These are phyloP conservation scores for Tylopilus cervinicoccineus DNA, from an alignment of 768 basidiomycete species.

Conservation along the genomic window DNA sequence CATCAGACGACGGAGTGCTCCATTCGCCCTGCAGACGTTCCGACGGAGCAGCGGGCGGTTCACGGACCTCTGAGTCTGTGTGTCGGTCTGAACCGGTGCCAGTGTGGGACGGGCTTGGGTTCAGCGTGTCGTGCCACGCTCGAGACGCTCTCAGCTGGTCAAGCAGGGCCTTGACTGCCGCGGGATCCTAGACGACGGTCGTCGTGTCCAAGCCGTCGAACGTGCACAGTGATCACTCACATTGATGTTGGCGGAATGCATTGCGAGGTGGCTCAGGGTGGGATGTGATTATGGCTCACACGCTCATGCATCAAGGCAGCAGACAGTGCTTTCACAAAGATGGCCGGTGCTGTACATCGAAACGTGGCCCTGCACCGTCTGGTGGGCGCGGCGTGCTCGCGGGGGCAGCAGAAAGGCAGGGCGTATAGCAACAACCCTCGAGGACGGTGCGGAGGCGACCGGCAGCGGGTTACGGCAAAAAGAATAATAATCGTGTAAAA, in stretches of 20 bases:
- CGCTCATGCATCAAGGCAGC: no score
- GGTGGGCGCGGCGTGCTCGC: no score
- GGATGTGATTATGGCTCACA: no score
- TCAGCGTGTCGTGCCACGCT: slow-evolving; percentile 58
- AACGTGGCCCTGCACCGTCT: no score
- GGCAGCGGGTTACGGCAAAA: slow-evolving; percentile 1
- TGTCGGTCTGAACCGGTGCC: neutral
- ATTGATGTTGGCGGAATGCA: slow-evolving; percentile 53
- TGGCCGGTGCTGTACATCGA: no score
- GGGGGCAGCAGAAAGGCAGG: no score
- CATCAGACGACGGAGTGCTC: neutral
- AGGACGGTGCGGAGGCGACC: neutral
- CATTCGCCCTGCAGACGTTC: slow-evolving; percentile 7
- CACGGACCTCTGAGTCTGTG: neutral
- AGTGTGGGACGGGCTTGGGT: slow-evolving; percentile 5
- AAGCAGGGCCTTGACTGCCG: slow-evolving; percentile 64
- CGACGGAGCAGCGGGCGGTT: slow-evolving; percentile 4
- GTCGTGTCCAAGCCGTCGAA: neutral
- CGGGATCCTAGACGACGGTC: slow-evolving; percentile 50
- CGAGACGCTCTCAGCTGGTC: slow-evolving; percentile 64
- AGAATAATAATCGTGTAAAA: slow-evolving; percentile 13
- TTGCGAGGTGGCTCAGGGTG: neutral
- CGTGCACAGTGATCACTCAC: slow-evolving; percentile 32
- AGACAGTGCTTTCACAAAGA: no score
- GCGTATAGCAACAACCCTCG: no score